Evolutionary conservation across 2,329 filamentous ascomycete genomes (phyloP), one percentile per base, ranked within the genome.

Genomic region (Trichoderma breve): DNA sequence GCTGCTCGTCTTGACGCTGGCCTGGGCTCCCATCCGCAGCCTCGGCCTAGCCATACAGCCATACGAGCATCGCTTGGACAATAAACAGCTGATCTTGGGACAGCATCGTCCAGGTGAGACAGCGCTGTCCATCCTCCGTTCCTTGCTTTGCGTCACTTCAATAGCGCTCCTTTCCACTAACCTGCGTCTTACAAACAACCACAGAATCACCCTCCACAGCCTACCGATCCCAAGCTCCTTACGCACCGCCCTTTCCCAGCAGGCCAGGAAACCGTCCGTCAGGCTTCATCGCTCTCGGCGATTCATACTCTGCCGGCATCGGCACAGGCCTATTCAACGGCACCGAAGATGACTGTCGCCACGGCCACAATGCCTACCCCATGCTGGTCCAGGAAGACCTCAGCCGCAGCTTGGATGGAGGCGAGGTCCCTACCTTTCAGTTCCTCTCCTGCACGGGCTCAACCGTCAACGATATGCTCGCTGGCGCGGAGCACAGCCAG

Each of bases 301-400:
- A 86, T 73, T 85, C 84, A 6, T 86, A 86, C 74, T 83, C 82
- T 62, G 83, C 84, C 4, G 84, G 84, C 36, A 86, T 86, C 71
- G 84, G 84, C 68, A 86, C 84, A 4, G 81, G 81, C 57, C 57
- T 72, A 8, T 69, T 82, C 57, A 80, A 83, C 53, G 81, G 79
- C 51, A 77, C 78, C 15, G 82, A 84, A 71, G 79, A 83, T 60
- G 78, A 81, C 57, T 86, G 84, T 74, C 81, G 83, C 26, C 82
- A 77, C 30, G 84, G 84, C 51, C 72, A 79, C 32, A 80, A 83
- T 69, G 82, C 82, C n/a, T 83, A 86, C 71, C 80, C 83, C 12
- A 74, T 77, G 58, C 78, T 86, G 32, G 81, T 86, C 63, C 77
- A 80, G 47, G 64, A 74, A 14, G 84, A 86, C 72, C 77, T 86